A percentile compares a stretch with the other conserved stretches of the same genome.
Evolutionary conservation across 371 early-diverging fungal genomes (phyloP).

Genomic region (Mucor velutinosus): DNA sequence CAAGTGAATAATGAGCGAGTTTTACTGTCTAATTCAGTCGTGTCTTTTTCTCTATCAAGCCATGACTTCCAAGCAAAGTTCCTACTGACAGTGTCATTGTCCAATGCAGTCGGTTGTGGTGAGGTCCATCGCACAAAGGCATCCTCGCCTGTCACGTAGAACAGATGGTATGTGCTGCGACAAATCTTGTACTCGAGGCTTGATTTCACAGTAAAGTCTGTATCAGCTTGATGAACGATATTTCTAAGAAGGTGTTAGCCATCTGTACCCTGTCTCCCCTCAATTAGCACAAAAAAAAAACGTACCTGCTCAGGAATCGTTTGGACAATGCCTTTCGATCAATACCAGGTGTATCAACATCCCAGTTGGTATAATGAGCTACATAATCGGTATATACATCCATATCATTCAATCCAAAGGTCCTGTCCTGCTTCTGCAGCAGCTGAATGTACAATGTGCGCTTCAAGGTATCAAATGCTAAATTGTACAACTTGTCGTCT

Average conservation of each 20-base stretch:
- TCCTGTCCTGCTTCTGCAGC: constrained; percentile 64
- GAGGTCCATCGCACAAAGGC: constrained; percentile 11
- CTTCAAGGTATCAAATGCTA: constrained; percentile 63
- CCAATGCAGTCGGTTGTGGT: not conserved
- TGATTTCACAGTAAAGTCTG: constrained; percentile 1
- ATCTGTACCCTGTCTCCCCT: too few relatives aligned
- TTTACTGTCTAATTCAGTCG: not conserved
- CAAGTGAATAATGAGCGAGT: constrained; percentile 3
- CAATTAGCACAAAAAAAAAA: too few relatives aligned
- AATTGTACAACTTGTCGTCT: constrained; percentile 78
- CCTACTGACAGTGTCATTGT: not conserved
- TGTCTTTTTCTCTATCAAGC: constrained; percentile 13
- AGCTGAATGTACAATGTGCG: constrained; percentile 76
- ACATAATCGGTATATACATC: constrained; percentile 88
- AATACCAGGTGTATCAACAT: constrained; percentile 64
- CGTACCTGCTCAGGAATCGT: constrained; percentile 63
- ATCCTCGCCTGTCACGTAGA: constrained; percentile 40
- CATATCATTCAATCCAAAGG: constrained; percentile 36
- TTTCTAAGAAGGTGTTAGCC: not conserved
- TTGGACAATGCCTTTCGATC: constrained; percentile 33
- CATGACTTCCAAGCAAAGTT: constrained; percentile 12
- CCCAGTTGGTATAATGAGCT: constrained; percentile 75
- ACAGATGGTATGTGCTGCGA: constrained; percentile 47
- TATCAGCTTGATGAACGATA: not conserved
- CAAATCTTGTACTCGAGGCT: constrained; percentile 88